Evolutionary conservation across 2,329 filamentous ascomycete genomes (phyloP).

Genomic region (Xylariaceae sp.): DNA sequence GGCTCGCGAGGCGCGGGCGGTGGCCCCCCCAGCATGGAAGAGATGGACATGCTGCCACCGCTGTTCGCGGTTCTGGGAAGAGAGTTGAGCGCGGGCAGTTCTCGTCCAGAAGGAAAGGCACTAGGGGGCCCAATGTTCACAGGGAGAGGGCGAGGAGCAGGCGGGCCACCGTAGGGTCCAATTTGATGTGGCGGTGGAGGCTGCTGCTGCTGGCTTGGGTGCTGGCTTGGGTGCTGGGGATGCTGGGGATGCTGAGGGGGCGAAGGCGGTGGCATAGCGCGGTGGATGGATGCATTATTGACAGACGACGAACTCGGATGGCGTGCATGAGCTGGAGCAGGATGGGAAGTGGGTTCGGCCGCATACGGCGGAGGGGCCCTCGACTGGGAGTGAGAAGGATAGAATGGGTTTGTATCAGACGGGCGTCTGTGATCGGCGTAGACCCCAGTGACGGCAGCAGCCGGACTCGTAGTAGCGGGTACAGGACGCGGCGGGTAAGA

Average conservation of each 20-base stretch:
- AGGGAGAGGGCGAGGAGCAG: constrained; percentile 27
- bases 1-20: constrained; percentile 40
- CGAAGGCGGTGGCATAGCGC: constrained; percentile 28
- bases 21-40: constrained; percentile 53
- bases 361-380: constrained; percentile 27
- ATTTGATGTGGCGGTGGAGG: constrained; percentile 28
- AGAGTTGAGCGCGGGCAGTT: constrained; percentile 35
- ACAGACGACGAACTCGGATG: constrained; percentile 32
- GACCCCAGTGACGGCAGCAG: constrained; percentile 8
- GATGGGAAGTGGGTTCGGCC: constrained; percentile 29
- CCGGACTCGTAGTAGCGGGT: constrained; percentile 26
- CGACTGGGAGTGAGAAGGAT: constrained; percentile 29
- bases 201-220: constrained; percentile 21
- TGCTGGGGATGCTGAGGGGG: constrained; percentile 30
- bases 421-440: constrained; percentile 26
- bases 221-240: constrained; percentile 15
- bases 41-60: constrained; percentile 56
- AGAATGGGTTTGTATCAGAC: constrained; percentile 30
- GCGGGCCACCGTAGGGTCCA: constrained; percentile 28
- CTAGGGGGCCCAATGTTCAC: constrained; percentile 29
- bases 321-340: constrained; percentile 27
- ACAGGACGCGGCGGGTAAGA: constrained; percentile 28
- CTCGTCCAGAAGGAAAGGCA: constrained; percentile 29
- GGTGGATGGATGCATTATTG: constrained; percentile 24
- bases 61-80: constrained; percentile 40